A percentile compares a stretch with the other conserved stretches of the same genome.
Evolutionary conservation across 2,329 filamentous ascomycete genomes (phyloP).

Genomic region (Aspergillus sp.): DNA sequence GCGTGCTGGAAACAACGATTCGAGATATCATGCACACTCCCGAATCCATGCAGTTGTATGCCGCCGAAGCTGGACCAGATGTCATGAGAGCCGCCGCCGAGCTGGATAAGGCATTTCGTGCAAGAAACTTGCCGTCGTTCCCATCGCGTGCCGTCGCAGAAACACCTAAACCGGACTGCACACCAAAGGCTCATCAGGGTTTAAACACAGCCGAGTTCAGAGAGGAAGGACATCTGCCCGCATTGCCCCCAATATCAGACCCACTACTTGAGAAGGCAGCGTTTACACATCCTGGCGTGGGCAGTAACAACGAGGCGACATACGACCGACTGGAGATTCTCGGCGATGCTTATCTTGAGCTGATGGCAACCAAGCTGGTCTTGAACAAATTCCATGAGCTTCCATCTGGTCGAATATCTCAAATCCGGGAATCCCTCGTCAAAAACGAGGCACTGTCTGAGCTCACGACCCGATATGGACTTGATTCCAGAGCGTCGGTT

Average conservation of each 20-base stretch:
- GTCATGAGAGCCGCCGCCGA: constrained; percentile 11
- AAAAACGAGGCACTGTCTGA: constrained; percentile 68
- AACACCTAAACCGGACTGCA: background rate
- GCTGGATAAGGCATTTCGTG: constrained; percentile 13
- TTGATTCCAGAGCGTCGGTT: constrained; percentile 55
- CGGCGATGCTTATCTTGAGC: constrained; percentile 76
- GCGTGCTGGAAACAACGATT: constrained; percentile 12
- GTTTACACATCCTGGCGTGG: constrained; percentile 56
- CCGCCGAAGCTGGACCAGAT: constrained; percentile 9
- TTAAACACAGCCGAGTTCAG: background rate
- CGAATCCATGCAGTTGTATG: constrained; percentile 6
- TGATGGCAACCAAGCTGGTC: constrained; percentile 66
- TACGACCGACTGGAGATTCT: constrained; percentile 86
- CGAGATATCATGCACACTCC: constrained; percentile 12
- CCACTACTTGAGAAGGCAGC: constrained; percentile 51
- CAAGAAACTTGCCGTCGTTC: constrained; percentile 1
- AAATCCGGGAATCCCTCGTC: constrained; percentile 68
- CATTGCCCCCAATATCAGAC: constrained; percentile 53
- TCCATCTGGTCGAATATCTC: constrained; percentile 59
- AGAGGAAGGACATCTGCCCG: constrained; percentile 8
- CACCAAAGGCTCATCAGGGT: background rate
- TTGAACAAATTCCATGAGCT: constrained; percentile 60
- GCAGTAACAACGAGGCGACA: constrained; percentile 23
- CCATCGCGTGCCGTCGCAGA: background rate
- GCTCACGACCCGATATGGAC: constrained; percentile 61